These are phyloP conservation scores for Tulasnella sp. DNA, from an alignment of 768 basidiomycete genomes.

Conservation along the genomic window DNA sequence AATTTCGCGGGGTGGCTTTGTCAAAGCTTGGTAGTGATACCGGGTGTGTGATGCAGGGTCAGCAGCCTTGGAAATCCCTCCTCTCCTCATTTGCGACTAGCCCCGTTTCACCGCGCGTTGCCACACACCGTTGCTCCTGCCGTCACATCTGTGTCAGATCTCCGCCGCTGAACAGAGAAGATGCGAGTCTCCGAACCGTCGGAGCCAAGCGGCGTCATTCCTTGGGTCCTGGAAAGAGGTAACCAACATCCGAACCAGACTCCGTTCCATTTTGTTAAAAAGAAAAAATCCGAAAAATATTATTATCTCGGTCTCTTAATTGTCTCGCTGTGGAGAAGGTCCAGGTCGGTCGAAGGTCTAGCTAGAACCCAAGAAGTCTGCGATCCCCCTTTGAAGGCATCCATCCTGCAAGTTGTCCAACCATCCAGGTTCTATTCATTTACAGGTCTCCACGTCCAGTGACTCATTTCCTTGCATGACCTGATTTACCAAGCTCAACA, in stretches of 20 bases:
- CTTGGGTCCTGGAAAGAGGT: not conserved
- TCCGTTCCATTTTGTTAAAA: not conserved
- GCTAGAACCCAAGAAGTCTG: not conserved
- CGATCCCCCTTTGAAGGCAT: not conserved
- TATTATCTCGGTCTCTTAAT: not conserved
- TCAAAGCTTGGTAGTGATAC: not conserved
- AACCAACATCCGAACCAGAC: not conserved
- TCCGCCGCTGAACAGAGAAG: constrained; percentile 17
- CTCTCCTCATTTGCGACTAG: constrained; percentile 12
- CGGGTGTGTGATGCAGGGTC: constrained; percentile 3
- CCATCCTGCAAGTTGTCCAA: not conserved
- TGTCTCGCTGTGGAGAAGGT: not conserved
- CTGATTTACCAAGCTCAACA: not conserved
- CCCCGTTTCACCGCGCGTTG: not conserved
- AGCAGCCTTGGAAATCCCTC: not conserved
- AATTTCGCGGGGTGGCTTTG: not conserved
- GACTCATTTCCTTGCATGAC: constrained; percentile 5
- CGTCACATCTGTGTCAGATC: constrained; percentile 7
- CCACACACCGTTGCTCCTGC: not conserved
- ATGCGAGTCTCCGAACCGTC: not conserved
- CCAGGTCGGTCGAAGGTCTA: not conserved
- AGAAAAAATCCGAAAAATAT: not conserved
- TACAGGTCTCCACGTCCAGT: not conserved
- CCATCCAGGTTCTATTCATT: constrained; percentile 3
- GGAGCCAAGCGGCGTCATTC: not conserved